Percentiles rank a stretch among this genome's conserved stretches.
These are phyloP conservation scores for Fusarium papillatum DNA, from an alignment of 2,329 filamentous ascomycete genomes.

Conservation along the genomic window DNA sequence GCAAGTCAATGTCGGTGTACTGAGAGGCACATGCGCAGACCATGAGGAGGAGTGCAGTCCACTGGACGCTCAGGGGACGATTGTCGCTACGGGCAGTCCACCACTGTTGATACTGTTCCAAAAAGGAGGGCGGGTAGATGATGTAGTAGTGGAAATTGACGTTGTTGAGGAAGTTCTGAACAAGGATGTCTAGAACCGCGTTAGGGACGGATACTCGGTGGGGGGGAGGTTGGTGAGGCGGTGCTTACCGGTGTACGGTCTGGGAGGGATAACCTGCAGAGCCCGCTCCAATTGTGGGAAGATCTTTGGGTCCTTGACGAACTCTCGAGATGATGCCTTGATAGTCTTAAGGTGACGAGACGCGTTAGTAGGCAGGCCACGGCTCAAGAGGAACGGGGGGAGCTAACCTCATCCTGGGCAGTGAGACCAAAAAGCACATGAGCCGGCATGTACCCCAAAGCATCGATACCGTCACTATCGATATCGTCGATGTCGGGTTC, in stretches of 20 bases:
- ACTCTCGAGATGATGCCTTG: slow-evolving; percentile 37
- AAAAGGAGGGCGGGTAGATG: slow-evolving; percentile 51
- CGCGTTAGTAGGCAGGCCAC: neutral
- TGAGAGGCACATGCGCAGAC: slow-evolving; percentile 54
- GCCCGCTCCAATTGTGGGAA: slow-evolving; percentile 50
- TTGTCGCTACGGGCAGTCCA: slow-evolving; percentile 47
- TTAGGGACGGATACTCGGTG: slow-evolving; percentile 9
- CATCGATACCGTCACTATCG: slow-evolving; percentile 47
- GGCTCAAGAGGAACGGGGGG: neutral
- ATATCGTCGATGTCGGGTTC: slow-evolving; percentile 42
- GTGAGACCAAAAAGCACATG: slow-evolving; percentile 48
- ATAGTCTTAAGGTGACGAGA: slow-evolving; percentile 4
- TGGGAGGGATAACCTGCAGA: slow-evolving; percentile 47
- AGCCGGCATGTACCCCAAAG: slow-evolving; percentile 51
- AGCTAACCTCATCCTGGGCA: slow-evolving; percentile 42
- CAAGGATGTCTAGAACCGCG: slow-evolving; percentile 47
- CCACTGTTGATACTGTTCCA: slow-evolving; percentile 53
- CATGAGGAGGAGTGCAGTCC: slow-evolving; percentile 54
- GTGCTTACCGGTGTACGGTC: slow-evolving; percentile 51
- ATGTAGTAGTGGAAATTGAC: slow-evolving; percentile 57
- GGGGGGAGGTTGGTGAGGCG: neutral
- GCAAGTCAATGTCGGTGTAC: slow-evolving; percentile 47
- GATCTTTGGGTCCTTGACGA: slow-evolving; percentile 33
- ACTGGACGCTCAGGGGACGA: slow-evolving; percentile 50
- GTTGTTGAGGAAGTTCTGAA: slow-evolving; percentile 53